These are phyloP conservation scores for Auxenochlorella pyrenoidosa DNA, from an alignment of 139 green algal species.

Conservation along the genomic window DNA sequence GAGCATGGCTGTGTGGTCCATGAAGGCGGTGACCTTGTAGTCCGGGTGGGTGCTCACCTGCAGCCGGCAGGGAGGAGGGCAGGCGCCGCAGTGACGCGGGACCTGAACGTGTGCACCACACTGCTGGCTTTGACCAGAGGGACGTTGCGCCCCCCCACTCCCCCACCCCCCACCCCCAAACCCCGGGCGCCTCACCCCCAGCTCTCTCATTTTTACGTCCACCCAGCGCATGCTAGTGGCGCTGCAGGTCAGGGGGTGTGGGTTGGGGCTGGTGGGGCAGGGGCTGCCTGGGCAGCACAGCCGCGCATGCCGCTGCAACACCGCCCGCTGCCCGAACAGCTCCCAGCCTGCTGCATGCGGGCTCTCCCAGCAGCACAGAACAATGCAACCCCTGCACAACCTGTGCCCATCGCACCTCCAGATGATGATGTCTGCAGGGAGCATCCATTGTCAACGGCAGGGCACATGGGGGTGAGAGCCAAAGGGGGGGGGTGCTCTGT, in stretches of 20 bases:
- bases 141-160: too few relatives aligned
- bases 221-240: constrained; percentile 90
- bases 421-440: constrained; percentile 79
- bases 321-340: too few relatives aligned
- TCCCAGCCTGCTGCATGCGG: too few relatives aligned
- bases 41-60: constrained; percentile 78
- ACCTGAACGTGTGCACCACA: too few relatives aligned
- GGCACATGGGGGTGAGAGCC: too few relatives aligned
- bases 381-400: neutral
- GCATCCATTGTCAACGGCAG: too few relatives aligned
- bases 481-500: too few relatives aligned
- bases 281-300: neutral
- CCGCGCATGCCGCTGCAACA: neutral
- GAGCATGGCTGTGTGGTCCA: constrained; percentile 91
- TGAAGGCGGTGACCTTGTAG: constrained; percentile 77
- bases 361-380: neutral
- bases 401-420: constrained; percentile 72
- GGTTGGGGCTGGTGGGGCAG: neutral
- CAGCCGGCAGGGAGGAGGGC: constrained; percentile 63
- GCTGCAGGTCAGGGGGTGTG: neutral
- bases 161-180: too few relatives aligned
- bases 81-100: too few relatives aligned
- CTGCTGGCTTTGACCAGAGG: too few relatives aligned
- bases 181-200: constrained; percentile 88
- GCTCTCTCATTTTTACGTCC: constrained; percentile 80